Conservation (phyloP, 331 rosid species). For the Malus hybrid region DNA sequence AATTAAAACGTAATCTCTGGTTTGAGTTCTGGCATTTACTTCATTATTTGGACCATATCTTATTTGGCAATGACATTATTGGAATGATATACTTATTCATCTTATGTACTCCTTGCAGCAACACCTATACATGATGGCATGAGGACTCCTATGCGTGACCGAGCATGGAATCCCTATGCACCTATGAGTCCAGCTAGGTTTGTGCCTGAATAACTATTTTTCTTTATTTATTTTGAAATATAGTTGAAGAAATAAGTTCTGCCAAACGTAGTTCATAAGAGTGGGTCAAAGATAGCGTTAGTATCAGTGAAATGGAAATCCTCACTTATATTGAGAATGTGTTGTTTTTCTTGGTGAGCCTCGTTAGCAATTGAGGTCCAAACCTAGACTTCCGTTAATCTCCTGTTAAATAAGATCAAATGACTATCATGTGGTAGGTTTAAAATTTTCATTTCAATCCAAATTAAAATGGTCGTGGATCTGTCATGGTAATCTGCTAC, state of each 20-base stretch:
- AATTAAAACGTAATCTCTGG: not conserved
- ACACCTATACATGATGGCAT: constrained; percentile 97
- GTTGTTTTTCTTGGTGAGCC: no score
- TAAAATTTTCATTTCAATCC: no score
- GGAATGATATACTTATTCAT: constrained; percentile 3
- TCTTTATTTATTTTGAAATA: not conserved
- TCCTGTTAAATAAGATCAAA: no score
- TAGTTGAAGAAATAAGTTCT: not conserved
- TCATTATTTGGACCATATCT: not conserved
- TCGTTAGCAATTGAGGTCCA: no score
- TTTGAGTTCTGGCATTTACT: not conserved
- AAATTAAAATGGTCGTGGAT: no score
- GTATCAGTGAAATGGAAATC: not conserved
- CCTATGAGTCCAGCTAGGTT: constrained; percentile 97
- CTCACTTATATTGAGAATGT: no score
- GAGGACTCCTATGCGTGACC: constrained; percentile 98
- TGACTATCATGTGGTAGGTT: no score
- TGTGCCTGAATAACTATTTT: constrained; percentile 9
- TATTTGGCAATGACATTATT: not conserved
- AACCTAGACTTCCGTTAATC: no score
- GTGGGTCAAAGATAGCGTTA: not conserved
- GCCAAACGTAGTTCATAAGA: not conserved
- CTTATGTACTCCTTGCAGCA: constrained; percentile 41
- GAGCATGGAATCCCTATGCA: constrained; percentile 96
- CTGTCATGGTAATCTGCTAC: not conserved